Evolutionary conservation across 2,329 filamentous ascomycete species (phyloP).

Genomic region (Penicillium sp.): DNA sequence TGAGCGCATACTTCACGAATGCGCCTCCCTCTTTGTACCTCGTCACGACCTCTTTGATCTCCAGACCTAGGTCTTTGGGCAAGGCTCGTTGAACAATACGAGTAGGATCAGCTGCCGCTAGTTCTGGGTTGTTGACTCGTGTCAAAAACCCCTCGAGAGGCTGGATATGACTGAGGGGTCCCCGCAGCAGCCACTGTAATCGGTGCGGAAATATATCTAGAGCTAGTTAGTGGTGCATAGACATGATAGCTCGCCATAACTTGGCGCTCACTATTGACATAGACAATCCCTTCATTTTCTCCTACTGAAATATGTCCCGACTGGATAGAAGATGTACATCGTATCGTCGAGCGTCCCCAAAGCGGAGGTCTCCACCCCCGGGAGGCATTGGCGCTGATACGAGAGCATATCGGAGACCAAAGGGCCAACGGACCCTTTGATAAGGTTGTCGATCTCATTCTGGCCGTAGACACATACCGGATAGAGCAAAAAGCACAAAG

Average conservation of each 20-base stretch:
- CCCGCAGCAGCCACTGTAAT: constrained; percentile 60
- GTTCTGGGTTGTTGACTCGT: constrained; percentile 50
- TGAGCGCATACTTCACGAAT: constrained; percentile 78
- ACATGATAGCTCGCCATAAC: background rate
- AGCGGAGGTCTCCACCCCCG: constrained; percentile 16
- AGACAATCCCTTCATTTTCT: constrained; percentile 77
- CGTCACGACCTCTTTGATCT: constrained; percentile 77
- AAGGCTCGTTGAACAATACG: constrained; percentile 60
- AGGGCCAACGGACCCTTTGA: constrained; percentile 10
- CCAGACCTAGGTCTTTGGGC: constrained; percentile 60
- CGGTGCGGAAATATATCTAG: constrained; percentile 80
- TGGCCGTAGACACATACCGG: background rate
- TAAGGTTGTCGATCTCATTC: constrained; percentile 23
- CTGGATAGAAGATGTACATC: constrained; percentile 58
- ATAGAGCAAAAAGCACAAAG: background rate
- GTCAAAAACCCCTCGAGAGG: constrained; percentile 51
- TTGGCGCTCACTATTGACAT: constrained; percentile 72
- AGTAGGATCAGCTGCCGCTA: constrained; percentile 56
- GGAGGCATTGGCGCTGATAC: constrained; percentile 1
- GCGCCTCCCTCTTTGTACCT: constrained; percentile 88
- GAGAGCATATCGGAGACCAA: constrained; percentile 1
- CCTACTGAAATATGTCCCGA: constrained; percentile 77
- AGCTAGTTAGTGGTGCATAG: constrained; percentile 5
- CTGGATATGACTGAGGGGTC: constrained; percentile 49
- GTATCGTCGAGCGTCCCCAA: constrained; percentile 5